Base-by-base conservation (phyloP, 2,329 filamentous ascomycete genomes). In the Thermoascus crustaceus region DNA sequence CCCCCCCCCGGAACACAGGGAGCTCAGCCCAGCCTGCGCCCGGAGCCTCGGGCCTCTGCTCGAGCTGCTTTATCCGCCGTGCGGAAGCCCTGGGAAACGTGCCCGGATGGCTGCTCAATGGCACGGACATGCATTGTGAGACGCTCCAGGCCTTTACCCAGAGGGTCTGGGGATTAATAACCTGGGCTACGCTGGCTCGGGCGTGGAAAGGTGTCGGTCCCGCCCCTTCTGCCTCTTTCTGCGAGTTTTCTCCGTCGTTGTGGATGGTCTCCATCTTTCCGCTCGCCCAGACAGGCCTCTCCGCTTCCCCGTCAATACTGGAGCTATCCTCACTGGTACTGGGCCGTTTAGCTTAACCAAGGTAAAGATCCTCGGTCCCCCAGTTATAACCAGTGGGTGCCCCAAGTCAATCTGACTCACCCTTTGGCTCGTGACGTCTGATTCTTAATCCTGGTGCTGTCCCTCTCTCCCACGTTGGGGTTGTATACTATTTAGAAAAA, bases 231-330 rank as follows among this genome's bases (percentile, higher is more conserved):
- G 7, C 26, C 16, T 16, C 5, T 29, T 29, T 29, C 14, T 17
- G 26, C 26, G 26, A 29, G 26, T 29, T 29, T 16, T 29, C 26
- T 29, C 26, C 26, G 26, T 29, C 14, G 26, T 18, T 17, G 14
- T 14, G 26, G 26, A 5, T 13, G 26, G 16, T 29, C 26, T 29
- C 26, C 26, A 29, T 29, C 26, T 29, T 29, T 29, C 26, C 26
- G 26, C 26, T 29, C 26, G 26, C 18, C 26, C 26, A 29, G 26
- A 29, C 26, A 29, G 26, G 14, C 18, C 26, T 29, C 26, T 29
- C 26, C 26, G 26, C 26, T 29, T 29, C 26, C 26, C 26, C 26
- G 26, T 29, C 26, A 29, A n/a, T n/a, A n/a, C n/a, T 29, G 18
- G 26, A 13, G 16, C 26, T 29, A 9, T 29, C 26, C 14, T 26